Percentiles rank a stretch among this genome's conserved stretches.
Conservation (phyloP, 2,329 filamentous ascomycete species). For the Calonectria leucothoes region DNA sequence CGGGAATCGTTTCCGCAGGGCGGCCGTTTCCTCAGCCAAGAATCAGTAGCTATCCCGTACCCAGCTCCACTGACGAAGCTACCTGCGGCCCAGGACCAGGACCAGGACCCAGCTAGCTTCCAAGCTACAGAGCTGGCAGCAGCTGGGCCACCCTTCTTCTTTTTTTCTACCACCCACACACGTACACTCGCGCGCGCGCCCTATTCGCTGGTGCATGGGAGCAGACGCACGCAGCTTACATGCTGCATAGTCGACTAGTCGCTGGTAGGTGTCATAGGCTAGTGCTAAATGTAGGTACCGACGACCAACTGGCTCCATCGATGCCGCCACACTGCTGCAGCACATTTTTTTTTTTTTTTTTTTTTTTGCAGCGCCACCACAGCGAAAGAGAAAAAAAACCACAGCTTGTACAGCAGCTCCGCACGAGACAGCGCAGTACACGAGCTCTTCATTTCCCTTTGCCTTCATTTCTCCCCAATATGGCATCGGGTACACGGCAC, state of each 20-base stretch:
- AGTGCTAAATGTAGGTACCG: conserved; percentile 7
- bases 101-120: background rate
- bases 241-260: background rate
- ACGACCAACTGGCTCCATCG: background rate
- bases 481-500: background rate
- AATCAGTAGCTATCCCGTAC: background rate
- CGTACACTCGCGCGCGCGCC: background rate
- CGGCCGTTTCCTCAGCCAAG: background rate
- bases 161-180: background rate
- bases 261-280: background rate
- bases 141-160: background rate
- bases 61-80: background rate
- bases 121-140: background rate
- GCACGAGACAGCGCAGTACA: conserved; percentile 1
- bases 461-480: background rate
- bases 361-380: background rate
- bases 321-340: background rate
- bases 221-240: conserved; percentile 5
- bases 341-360: no score
- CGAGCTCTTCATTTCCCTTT: background rate
- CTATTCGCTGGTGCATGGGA: background rate
- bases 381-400: background rate
- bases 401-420: background rate
- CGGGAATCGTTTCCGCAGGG: conserved; percentile 12
- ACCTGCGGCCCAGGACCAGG: background rate